Conservation (phyloP, 495 filamentous ascomycete genomes). For the Xylaria bambusicola region DNA sequence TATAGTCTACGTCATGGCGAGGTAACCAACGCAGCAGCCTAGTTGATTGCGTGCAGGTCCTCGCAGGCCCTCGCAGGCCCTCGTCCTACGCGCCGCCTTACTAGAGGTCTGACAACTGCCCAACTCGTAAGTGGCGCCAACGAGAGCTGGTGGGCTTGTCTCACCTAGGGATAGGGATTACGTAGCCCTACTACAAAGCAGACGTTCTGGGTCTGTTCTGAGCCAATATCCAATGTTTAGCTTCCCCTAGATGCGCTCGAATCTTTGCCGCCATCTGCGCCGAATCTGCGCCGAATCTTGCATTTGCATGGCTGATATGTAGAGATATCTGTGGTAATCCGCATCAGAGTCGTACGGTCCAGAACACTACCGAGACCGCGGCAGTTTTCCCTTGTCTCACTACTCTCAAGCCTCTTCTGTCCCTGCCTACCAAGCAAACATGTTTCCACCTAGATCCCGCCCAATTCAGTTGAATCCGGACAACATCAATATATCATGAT, state of each 20-base stretch:
- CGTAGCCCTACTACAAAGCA: conserved; percentile 5
- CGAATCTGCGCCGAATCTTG: conserved; percentile 17
- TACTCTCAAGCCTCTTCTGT: no score
- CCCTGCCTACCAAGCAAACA: not conserved
- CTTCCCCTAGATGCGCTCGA: not conserved
- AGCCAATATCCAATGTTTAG: not conserved
- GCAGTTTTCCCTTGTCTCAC: no score
- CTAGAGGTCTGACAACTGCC: not conserved
- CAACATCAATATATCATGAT: no score
- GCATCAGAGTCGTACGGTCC: no score
- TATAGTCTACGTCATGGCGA: conserved; percentile 18
- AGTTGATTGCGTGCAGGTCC: no score
- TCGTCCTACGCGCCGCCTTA: no score
- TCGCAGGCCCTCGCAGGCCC: no score
- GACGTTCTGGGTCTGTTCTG: not conserved
- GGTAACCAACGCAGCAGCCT: not conserved
- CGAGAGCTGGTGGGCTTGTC: not conserved
- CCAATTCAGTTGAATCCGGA: no score
- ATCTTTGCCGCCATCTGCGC: conserved; percentile 14
- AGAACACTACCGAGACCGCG: no score
- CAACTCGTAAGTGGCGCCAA: not conserved
- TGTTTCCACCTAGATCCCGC: not conserved
- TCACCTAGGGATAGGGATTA: conserved; percentile 1
- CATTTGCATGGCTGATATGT: conserved; percentile 2
- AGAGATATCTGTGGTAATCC: no score